A percentile compares a stretch with the other conserved stretches of the same genome.
These are phyloP conservation scores for Fusarium hainanense DNA, from an alignment of 2,329 filamentous ascomycete species.

Conservation along the genomic window DNA sequence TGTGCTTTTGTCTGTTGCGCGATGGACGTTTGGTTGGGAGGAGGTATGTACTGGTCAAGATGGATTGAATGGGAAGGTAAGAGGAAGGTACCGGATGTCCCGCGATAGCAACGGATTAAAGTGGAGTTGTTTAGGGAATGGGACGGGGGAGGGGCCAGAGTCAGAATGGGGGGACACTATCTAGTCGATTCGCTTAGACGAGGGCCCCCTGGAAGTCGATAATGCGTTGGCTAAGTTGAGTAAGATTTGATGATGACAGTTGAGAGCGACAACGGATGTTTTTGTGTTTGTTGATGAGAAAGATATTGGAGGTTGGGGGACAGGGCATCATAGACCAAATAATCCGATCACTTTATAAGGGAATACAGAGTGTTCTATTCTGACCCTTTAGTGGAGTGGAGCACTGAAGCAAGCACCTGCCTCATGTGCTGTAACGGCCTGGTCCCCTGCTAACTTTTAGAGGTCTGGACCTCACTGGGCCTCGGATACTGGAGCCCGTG, in stretches of 20 bases:
- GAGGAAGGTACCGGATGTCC: slow-evolving; percentile 36
- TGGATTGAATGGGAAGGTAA: neutral
- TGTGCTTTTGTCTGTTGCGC: neutral
- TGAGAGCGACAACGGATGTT: slow-evolving; percentile 25
- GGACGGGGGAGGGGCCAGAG: neutral
- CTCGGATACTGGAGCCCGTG: slow-evolving; percentile 28
- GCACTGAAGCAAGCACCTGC: neutral
- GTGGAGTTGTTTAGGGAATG: neutral
- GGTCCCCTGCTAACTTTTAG: slow-evolving; percentile 20
- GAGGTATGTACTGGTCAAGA: slow-evolving; percentile 26
- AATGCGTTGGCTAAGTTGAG: slow-evolving; percentile 1
- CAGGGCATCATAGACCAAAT: neutral
- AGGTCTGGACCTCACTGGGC: slow-evolving; percentile 6
- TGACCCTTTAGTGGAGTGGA: neutral
- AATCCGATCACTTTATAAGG: neutral
- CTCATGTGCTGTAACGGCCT: neutral
- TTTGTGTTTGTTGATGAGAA: slow-evolving; percentile 8
- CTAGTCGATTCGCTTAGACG: slow-evolving; percentile 25
- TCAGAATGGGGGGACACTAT: slow-evolving; percentile 2
- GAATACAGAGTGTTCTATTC: neutral
- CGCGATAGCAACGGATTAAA: slow-evolving; percentile 17
- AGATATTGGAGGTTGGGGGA: slow-evolving; percentile 20
- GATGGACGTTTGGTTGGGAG: slow-evolving; percentile 4
- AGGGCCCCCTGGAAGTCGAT: too few relatives aligned
- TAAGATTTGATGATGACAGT: slow-evolving; percentile 16